Base-by-base conservation (phyloP, 2,329 filamentous ascomycete species). In the Huntiella savannae region DNA sequence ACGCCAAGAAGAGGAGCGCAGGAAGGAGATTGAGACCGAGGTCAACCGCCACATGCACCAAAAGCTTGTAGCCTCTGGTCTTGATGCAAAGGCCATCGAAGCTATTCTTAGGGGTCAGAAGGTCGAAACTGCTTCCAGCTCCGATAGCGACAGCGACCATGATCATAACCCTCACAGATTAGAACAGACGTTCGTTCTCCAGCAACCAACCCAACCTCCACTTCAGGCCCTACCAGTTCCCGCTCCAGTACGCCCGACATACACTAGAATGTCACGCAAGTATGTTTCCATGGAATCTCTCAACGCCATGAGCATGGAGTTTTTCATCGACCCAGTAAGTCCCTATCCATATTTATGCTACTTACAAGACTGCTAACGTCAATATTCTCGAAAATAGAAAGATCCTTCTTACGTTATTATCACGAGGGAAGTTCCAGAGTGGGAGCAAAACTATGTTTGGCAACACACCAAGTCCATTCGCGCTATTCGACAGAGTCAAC, bases 401-500 rank as follows among this genome's bases (percentile, higher is more conserved):
- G 77, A 86, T 55, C 69, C 73, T 13, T 70, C 77, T 45, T 86
- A 75, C 54, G 65, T 86, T 47, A 60, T 87, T 49, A 80, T 86
- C 62, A 82, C 80, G 60, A 69, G 75, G 47, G 82, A 75, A 74
- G 75, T 86, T 44, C 71, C 74, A 3, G 76, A 84, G 53, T 71
- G 73, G 51, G 73, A 84, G 57, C 81, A 84, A 55, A 72, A 83
- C 49, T 64, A 75, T 48, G 69, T 85, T 42, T 87, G 82, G 70
- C 70, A 73, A 38, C 79, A 86, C 60, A 84, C 81, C 3, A 69
- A 68, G 51, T 63, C 69, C 38, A 58, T 83, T 51, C 75, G 77
- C n/a, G 71, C 76, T 55, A 68, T 66, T 56, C 63, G 67, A 5
- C 32, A 17, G 6, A 12, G 32, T 16, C 40, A 34, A 13, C 40